Percentiles rank a stretch among this genome's conserved stretches.
Conservation (phyloP, 441 rosid genomes). For the Breynia disticha region DNA sequence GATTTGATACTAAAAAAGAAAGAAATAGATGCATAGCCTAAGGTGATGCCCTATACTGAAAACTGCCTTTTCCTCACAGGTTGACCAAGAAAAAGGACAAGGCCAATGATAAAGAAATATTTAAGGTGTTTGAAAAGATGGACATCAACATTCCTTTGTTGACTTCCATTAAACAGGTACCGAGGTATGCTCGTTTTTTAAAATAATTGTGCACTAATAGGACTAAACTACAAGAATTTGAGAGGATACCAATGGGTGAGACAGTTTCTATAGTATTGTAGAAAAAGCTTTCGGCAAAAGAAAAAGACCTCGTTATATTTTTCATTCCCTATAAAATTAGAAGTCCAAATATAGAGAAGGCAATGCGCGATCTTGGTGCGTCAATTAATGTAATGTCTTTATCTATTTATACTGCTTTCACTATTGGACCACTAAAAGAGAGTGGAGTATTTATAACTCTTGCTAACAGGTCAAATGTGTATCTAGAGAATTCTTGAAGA, state of each 20-base stretch:
- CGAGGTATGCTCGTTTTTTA: neutral
- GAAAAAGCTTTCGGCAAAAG: neutral
- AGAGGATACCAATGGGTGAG: neutral
- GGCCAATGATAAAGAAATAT: neutral
- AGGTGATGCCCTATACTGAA: neutral
- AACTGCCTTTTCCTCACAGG: neutral
- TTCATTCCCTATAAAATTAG: neutral
- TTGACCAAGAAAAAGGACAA: neutral
- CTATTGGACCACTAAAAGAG: neutral
- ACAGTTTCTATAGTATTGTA: neutral
- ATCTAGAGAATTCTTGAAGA: neutral
- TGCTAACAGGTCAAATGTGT: neutral
- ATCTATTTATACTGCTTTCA: neutral
- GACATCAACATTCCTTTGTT: neutral
- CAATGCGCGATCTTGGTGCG: neutral
- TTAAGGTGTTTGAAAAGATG: neutral
- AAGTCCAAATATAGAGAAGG: neutral
- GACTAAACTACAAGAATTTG: neutral
- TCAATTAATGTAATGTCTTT: neutral
- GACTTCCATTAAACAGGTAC: neutral
- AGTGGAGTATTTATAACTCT: neutral
- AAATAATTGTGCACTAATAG: neutral
- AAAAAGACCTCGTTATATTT: neutral
- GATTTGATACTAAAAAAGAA: too few species aligned
- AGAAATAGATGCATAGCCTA: neutral